phyloP scores from a whole-genome alignment of 192 early-diverging fungal genomes.

The Coemansia sp. region DNA sequence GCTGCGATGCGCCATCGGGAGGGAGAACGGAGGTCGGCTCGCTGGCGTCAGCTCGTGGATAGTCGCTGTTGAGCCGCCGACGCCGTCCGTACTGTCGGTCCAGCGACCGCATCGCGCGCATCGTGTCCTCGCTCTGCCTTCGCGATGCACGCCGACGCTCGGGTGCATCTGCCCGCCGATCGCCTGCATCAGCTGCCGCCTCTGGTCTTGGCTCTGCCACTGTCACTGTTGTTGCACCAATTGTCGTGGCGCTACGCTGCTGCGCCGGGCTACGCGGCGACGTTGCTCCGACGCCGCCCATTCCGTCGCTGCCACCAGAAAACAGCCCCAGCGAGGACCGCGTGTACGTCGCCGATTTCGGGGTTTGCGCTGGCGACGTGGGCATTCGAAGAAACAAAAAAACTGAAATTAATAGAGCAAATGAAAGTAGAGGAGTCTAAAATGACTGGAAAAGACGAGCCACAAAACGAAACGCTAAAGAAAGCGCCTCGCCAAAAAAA shows the following conservation, averaged over 20 bases:
- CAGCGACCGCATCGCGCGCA: conserved; percentile 50
- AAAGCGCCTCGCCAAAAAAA: not conserved
- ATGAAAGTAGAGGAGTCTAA: not conserved
- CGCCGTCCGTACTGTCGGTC: conserved; percentile 48
- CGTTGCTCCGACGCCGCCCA: not conserved
- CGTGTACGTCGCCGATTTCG: conserved; percentile 9
- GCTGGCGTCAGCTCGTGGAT: not conserved
- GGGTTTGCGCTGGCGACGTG: not conserved
- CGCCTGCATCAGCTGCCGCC: not conserved
- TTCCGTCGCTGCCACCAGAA: not conserved
- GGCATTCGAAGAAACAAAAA: not conserved
- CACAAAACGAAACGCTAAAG: not conserved
- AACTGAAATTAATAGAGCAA: not conserved
- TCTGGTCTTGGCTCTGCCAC: no score
- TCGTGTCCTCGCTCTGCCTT: conserved; percentile 39
- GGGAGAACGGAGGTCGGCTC: not conserved
- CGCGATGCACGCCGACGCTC: conserved; percentile 20
- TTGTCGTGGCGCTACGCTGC: conserved; percentile 9
- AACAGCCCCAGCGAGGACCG: conserved; percentile 36
- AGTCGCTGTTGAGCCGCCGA: conserved; percentile 45
- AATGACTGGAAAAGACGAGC: not conserved
- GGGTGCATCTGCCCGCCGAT: not conserved
- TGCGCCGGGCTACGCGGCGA: conserved; percentile 3
- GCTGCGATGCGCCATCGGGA: not conserved
- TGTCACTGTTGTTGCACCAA: not conserved